A percentile compares a stretch with the other conserved stretches of the same genome.
Conservation (phyloP, 2,329 filamentous ascomycete species). For the Apiospora arundinis region DNA sequence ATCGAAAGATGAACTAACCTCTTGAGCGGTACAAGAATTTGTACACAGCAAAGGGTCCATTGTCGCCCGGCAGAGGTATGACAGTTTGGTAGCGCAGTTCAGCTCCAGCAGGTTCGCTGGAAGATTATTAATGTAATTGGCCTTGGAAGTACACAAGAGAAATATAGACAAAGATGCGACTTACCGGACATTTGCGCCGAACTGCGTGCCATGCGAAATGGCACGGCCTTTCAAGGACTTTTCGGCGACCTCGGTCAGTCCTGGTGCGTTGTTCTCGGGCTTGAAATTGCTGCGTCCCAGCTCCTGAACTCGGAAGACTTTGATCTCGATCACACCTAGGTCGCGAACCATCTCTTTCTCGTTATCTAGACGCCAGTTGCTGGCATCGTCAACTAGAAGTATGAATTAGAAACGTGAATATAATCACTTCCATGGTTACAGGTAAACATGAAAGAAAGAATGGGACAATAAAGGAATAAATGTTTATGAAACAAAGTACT, state of each 20-base stretch:
- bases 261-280: background rate
- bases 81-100: background rate
- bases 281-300: background rate
- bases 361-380: background rate
- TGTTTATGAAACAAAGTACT: background rate
- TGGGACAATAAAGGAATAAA: background rate
- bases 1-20: background rate
- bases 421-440: background rate
- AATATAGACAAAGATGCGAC: background rate
- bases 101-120: background rate
- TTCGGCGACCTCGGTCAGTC: background rate
- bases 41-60: background rate
- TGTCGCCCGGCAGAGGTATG: background rate
- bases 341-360: background rate
- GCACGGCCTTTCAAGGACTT: constrained; percentile 11
- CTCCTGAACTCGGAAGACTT: background rate
- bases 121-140: background rate
- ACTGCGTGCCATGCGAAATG: background rate
- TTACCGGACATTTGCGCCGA: background rate
- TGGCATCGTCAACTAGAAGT: constrained; percentile 1
- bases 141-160: background rate
- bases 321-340: background rate
- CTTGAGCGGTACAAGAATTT: background rate
- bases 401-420: background rate
- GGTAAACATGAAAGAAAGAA: background rate